These are phyloP conservation scores for Sphenostylis stenocarpa DNA, from an alignment of 306 rosid genomes.

Conservation along the genomic window DNA sequence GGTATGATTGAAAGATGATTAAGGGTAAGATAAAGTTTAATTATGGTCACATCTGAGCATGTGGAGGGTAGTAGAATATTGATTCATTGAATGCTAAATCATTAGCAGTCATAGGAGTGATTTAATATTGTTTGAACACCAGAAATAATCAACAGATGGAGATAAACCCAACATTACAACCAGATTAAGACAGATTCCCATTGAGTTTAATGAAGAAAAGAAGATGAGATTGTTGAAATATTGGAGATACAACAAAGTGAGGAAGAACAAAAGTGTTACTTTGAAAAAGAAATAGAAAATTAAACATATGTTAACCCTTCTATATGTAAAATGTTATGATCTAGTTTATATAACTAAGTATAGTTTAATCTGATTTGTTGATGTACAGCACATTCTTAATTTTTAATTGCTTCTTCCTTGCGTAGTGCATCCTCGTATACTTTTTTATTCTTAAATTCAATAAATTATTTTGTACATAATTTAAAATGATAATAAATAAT, in stretches of 20 bases:
- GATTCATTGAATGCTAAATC: constrained; percentile 34
- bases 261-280: background rate
- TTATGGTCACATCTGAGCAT: constrained; percentile 21
- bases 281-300: background rate
- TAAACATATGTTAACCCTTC: no score
- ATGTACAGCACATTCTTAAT: no score
- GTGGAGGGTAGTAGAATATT: background rate
- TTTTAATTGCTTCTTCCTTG: no score
- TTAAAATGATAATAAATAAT: no score
- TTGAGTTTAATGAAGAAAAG: background rate
- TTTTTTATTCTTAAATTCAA: no score
- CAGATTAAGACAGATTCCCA: constrained; percentile 16
- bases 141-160: no score
- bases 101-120: constrained; percentile 1
- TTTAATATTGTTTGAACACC: no score
- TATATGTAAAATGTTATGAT: no score
- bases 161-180: constrained; percentile 20
- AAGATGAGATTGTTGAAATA: background rate
- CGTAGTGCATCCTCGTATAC: no score
- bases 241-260: background rate
- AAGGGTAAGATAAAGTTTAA: background rate
- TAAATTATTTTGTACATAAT: no score
- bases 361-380: no score
- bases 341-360: no score
- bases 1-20: constrained; percentile 5